These are phyloP conservation scores for Epichloe festucae DNA, from an alignment of 2,329 filamentous ascomycete genomes.

Conservation along the genomic window DNA sequence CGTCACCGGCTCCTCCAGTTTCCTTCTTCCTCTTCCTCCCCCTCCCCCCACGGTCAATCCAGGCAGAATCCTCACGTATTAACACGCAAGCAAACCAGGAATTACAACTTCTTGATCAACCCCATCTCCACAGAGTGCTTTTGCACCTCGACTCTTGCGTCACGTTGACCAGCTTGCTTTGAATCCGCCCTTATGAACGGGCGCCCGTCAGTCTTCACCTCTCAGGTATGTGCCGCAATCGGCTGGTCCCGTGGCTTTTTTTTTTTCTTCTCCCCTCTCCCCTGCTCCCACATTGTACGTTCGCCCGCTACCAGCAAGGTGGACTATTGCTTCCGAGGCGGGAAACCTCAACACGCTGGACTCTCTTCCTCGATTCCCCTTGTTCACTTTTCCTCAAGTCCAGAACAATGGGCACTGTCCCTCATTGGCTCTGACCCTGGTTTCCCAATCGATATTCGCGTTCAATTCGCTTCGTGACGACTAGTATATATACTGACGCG, in stretches of 20 bases:
- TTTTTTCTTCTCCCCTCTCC: too few species aligned
- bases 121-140: conserved; percentile 7
- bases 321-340: not conserved
- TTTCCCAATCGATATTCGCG: too few species aligned
- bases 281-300: not conserved
- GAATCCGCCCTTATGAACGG: conserved; percentile 70
- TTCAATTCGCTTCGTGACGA: not conserved
- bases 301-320: not conserved
- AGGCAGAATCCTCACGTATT: conserved; percentile 2
- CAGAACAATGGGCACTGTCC: not conserved
- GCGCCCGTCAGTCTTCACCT: conserved; percentile 74
- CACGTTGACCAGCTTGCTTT: conserved; percentile 18
- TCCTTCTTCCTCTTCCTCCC: conserved; percentile 4
- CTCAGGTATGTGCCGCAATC: conserved; percentile 49
- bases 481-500: conserved; percentile 27
- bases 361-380: not conserved
- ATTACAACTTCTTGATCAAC: not conserved
- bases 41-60: conserved; percentile 4
- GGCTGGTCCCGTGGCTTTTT: not conserved
- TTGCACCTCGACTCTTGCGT: conserved; percentile 6
- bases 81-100: not conserved
- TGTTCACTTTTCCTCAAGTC: not conserved
- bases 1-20: conserved; percentile 3
- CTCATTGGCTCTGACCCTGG: not conserved
- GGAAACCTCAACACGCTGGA: not conserved